Percentiles rank a stretch among this genome's conserved stretches.
These are phyloP conservation scores for Talaromyces nanjingensis DNA, from an alignment of 495 filamentous ascomycete genomes.

Conservation along the genomic window DNA sequence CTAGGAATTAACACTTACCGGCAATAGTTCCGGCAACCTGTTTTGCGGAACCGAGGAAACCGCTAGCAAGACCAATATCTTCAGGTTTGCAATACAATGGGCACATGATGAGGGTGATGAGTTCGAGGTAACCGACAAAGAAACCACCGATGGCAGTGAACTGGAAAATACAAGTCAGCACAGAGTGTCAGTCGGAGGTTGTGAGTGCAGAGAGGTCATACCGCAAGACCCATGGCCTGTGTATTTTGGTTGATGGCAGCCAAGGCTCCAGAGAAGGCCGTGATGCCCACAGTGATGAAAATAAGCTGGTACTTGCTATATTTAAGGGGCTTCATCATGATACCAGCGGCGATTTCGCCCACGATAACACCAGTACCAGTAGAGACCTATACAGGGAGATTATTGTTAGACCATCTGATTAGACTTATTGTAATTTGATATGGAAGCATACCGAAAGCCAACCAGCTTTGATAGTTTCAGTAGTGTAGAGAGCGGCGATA, in stretches of 20 bases:
- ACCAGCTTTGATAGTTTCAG: conserved; percentile 23
- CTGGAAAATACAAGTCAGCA: conserved; percentile 8
- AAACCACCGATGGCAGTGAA: conserved; percentile 30
- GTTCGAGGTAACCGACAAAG: conserved; percentile 24
- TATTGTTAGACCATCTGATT: background rate
- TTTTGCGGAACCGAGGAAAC: conserved; percentile 28
- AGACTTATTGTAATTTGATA: background rate
- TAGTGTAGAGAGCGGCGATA: conserved; percentile 21
- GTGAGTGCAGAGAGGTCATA: conserved; percentile 13
- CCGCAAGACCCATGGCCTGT: conserved; percentile 17
- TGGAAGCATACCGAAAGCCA: conserved; percentile 23
- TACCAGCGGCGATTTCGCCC: conserved; percentile 20
- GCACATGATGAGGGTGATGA: conserved; percentile 27
- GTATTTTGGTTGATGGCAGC: conserved; percentile 22
- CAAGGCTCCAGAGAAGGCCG: conserved; percentile 20
- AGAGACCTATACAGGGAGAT: conserved; percentile 13
- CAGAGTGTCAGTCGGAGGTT: background rate
- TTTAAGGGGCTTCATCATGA: conserved; percentile 27
- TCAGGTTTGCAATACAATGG: conserved; percentile 20
- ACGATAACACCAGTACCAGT: conserved; percentile 19
- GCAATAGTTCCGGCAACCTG: conserved; percentile 20
- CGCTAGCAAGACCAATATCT: conserved; percentile 43
- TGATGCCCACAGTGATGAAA: conserved; percentile 15
- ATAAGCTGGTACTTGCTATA: conserved; percentile 20
- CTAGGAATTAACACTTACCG: conserved; percentile 9